Conservation (phyloP, 2,329 filamentous ascomycete genomes). For the Pyrenochaeta sp. region DNA sequence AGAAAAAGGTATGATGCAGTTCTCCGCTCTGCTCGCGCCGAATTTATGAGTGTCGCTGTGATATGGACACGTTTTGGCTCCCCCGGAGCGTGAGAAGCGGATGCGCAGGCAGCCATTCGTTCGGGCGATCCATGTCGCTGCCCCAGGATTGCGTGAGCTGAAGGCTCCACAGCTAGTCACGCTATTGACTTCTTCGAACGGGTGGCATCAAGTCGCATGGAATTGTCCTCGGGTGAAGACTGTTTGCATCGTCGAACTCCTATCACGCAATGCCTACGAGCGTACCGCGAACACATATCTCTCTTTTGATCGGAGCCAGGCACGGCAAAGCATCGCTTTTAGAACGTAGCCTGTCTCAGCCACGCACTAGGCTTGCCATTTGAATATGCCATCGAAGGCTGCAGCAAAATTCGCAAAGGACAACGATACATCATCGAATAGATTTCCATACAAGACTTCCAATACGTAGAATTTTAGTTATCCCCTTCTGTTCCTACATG, state of each 20-base stretch:
- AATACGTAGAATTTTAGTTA: not conserved
- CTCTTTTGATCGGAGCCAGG: not conserved
- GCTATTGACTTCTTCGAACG: constrained; percentile 8
- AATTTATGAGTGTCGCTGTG: constrained; percentile 24
- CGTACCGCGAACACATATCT: not conserved
- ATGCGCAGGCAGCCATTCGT: constrained; percentile 41
- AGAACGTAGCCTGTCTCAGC: not conserved
- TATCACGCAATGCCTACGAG: not conserved
- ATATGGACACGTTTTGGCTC: constrained; percentile 47
- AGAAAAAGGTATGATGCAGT: constrained; percentile 3
- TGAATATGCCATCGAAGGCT: constrained; percentile 3
- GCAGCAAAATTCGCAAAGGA: not conserved
- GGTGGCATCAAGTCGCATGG: not conserved
- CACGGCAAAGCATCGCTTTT: not conserved
- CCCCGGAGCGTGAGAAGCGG: constrained; percentile 19
- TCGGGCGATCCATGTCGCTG: constrained; percentile 31
- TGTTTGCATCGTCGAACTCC: not conserved
- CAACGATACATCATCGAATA: constrained; percentile 4
- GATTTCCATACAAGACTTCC: not conserved
- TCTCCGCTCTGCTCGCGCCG: constrained; percentile 5
- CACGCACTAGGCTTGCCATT: not conserved
- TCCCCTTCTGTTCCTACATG: not conserved
- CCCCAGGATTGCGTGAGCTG: constrained; percentile 36
- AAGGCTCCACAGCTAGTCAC: constrained; percentile 29
- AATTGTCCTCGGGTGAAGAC: not conserved